Conservation (phyloP, 1,284 basidiomycete genomes). For the Fistulinella staudtii region DNA sequence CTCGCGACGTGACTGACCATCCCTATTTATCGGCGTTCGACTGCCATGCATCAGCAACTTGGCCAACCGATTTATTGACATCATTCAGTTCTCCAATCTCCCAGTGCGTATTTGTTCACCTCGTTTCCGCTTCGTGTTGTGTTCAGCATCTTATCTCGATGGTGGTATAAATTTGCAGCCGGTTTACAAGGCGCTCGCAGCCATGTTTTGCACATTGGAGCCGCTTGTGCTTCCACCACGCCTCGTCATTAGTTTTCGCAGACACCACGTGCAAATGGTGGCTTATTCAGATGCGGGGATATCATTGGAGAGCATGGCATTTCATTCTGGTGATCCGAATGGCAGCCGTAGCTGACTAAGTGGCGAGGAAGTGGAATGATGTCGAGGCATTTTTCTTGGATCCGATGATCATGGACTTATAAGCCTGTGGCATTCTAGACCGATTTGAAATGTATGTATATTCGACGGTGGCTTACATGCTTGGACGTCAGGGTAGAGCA, state of each 20-base stretch:
- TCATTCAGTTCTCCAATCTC: constrained; percentile 1
- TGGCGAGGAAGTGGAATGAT: no score
- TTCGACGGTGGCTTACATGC: no score
- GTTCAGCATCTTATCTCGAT: not conserved
- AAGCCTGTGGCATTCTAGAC: not conserved
- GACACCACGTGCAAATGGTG: constrained; percentile 1
- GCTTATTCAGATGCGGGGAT: constrained; percentile 1
- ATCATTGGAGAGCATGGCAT: constrained; percentile 5
- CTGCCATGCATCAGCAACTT: constrained; percentile 1
- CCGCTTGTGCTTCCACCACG: constrained; percentile 7
- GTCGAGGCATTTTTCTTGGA: no score
- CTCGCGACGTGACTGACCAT: not conserved
- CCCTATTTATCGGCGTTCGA: not conserved
- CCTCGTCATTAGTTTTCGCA: constrained; percentile 9
- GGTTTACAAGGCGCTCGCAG: constrained; percentile 1
- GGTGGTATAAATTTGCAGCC: not conserved
- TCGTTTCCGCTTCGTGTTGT: not conserved
- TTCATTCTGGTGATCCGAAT: not conserved
- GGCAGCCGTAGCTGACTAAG: no score
- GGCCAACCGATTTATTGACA: not conserved
- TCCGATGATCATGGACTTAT: no score
- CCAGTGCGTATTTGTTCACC: not conserved
- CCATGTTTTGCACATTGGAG: constrained; percentile 1
- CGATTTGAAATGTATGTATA: no score
- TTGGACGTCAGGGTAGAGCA: no score